Percentiles rank a stretch among this genome's conserved stretches.
These are phyloP conservation scores for Trichoderma oligosporum DNA, from an alignment of 2,329 filamentous ascomycete species.

Conservation along the genomic window DNA sequence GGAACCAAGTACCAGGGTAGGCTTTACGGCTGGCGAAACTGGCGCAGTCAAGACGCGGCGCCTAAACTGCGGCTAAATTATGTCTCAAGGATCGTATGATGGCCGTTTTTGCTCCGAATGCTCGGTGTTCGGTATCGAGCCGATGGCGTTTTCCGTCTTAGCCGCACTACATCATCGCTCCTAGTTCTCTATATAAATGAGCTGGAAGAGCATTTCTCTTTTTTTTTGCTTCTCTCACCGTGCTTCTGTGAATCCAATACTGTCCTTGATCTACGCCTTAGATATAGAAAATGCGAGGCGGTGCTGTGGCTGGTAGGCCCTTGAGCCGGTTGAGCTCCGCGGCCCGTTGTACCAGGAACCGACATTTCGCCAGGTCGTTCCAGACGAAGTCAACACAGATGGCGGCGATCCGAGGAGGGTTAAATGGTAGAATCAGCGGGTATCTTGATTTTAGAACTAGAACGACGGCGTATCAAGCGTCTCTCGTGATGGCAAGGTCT, in stretches of 20 bases:
- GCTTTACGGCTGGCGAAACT: no score
- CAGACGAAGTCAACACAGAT: background rate
- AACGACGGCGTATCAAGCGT: background rate
- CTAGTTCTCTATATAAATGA: background rate
- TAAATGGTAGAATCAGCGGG: background rate
- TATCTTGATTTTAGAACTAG: background rate
- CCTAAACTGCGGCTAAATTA: no score
- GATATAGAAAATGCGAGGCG: conserved; percentile 22
- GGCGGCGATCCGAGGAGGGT: background rate
- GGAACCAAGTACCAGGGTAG: no score
- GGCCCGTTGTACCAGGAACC: conserved; percentile 12
- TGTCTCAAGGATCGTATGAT: no score
- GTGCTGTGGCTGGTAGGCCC: conserved; percentile 18
- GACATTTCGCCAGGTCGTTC: conserved; percentile 6
- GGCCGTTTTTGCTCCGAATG: no score
- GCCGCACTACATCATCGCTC: conserved; percentile 11
- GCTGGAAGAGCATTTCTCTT: background rate
- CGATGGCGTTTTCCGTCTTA: no score
- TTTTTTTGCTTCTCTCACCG: background rate
- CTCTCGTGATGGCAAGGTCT: conserved; percentile 22
- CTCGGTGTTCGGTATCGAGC: no score
- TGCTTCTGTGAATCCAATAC: background rate
- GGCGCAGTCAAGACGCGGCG: no score
- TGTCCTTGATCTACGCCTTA: background rate
- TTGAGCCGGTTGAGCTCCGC: conserved; percentile 22